These are phyloP conservation scores for Chenopodium album DNA, from an alignment of 148 eudicot genomes.

Conservation along the genomic window DNA sequence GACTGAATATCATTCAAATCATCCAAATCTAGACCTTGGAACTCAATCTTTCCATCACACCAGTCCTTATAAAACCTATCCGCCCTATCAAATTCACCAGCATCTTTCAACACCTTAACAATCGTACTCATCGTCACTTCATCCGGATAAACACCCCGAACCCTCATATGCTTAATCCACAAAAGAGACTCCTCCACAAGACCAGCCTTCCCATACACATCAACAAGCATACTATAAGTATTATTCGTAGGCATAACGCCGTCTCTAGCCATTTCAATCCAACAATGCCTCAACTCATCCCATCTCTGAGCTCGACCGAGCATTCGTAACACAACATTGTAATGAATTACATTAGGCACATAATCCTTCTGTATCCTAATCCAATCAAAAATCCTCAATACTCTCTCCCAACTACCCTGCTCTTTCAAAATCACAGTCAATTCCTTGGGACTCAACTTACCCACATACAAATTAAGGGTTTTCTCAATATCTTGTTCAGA, in stretches of 20 bases:
- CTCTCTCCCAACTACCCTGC: constrained; percentile 68
- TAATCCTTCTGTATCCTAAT: constrained; percentile 61
- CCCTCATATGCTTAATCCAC: constrained; percentile 90
- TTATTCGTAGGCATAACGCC: constrained; percentile 73
- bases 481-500: constrained; percentile 50
- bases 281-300: constrained; percentile 84
- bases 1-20: constrained; percentile 38
- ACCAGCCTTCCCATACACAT: constrained; percentile 87
- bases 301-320: constrained; percentile 79
- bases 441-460: constrained; percentile 62
- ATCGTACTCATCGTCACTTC: constrained; percentile 87
- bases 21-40: constrained; percentile 55
- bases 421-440: constrained; percentile 79
- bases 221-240: constrained; percentile 80
- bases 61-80: constrained; percentile 78
- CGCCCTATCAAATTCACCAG: constrained; percentile 65
- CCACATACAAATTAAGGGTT: constrained; percentile 47
- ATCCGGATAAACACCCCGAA: constrained; percentile 70
- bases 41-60: constrained; percentile 65
- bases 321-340: constrained; percentile 71
- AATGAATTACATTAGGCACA: constrained; percentile 74
- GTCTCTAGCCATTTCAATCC: constrained; percentile 83
- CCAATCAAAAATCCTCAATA: constrained; percentile 78
- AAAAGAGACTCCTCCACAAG: constrained; percentile 68
- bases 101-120: constrained; percentile 73